Evolutionary conservation across 176 grass and related monocot genomes (phyloP).

Genomic region (Eleusine coracana): DNA sequence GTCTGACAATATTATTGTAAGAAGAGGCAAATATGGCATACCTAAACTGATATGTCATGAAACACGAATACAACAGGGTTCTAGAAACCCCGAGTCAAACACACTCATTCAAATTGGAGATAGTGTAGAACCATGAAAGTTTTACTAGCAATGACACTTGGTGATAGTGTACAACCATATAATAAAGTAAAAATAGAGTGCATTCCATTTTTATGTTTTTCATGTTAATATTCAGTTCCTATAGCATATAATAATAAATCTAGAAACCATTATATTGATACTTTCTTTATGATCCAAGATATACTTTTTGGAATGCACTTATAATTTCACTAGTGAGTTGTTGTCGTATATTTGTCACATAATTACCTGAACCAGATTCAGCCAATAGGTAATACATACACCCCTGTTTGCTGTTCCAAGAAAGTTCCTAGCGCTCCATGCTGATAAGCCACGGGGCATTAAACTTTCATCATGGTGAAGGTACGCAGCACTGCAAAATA

Average conservation of each 20-base stretch:
- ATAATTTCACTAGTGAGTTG: too few species aligned
- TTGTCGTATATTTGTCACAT: neutral
- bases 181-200: neutral
- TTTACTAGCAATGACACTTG: neutral
- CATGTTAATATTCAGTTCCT: too few species aligned
- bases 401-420: conserved; percentile 54
- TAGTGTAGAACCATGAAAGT: too few species aligned
- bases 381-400: conserved; percentile 83
- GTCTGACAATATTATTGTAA: neutral
- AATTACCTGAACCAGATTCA: conserved; percentile 80
- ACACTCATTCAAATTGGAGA: too few species aligned
- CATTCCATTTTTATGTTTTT: too few species aligned
- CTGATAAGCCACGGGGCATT: conserved; percentile 75
- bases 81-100: too few species aligned
- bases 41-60: neutral
- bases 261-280: neutral
- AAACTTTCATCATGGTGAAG: conserved; percentile 69
- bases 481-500: conserved; percentile 70
- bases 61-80: too few species aligned
- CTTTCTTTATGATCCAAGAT: too few species aligned
- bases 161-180: neutral
- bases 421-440: conserved; percentile 95
- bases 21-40: neutral
- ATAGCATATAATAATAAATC: neutral
- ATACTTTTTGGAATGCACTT: neutral